These are phyloP conservation scores for Cucurbitaria berberidis DNA, from an alignment of 2,329 filamentous ascomycete species.

Conservation along the genomic window DNA sequence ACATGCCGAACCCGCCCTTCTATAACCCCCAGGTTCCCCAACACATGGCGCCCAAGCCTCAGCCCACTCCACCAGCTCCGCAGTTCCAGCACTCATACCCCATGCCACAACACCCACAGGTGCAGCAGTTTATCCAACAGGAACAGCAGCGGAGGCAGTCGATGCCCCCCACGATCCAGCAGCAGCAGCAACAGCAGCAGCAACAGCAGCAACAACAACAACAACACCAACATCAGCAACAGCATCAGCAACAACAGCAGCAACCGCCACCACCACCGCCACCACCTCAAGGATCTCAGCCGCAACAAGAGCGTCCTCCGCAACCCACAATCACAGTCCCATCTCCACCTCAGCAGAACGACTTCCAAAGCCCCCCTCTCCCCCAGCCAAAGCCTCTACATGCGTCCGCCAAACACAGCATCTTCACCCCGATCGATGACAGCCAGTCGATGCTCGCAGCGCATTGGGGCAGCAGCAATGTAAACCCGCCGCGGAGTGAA, in stretches of 20 bases:
- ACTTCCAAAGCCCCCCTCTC: slow-evolving; percentile 60
- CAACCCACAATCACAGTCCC: slow-evolving; percentile 49
- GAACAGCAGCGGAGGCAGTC: slow-evolving; percentile 53
- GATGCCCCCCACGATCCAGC: slow-evolving; percentile 61
- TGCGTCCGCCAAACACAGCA: slow-evolving; percentile 77
- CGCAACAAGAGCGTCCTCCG: slow-evolving; percentile 65
- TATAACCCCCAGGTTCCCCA: slow-evolving; percentile 71
- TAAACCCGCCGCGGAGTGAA: slow-evolving; percentile 55
- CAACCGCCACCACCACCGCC: slow-evolving; percentile 71
- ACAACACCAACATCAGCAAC: slow-evolving; percentile 69
- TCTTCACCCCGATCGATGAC: slow-evolving; percentile 97
- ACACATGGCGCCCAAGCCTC: slow-evolving; percentile 54
- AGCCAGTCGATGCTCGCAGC: slow-evolving; percentile 86
- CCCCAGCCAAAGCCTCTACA: slow-evolving; percentile 69
- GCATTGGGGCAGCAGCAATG: slow-evolving; percentile 66
- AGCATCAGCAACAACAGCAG: slow-evolving; percentile 53
- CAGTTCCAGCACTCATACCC: slow-evolving; percentile 55
- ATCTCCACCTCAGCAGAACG: slow-evolving; percentile 60
- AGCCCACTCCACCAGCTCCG: slow-evolving; percentile 48
- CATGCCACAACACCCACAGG: slow-evolving; percentile 55
- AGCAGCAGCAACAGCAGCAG: slow-evolving; percentile 60
- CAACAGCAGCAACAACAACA: slow-evolving; percentile 77
- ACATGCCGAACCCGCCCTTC: slow-evolving; percentile 83
- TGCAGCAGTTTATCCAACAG: slow-evolving; percentile 65
- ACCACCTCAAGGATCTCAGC: slow-evolving; percentile 75